Base-by-base conservation (phyloP, 352 stramenopile genomes). In the Pythium folliculosum region DNA sequence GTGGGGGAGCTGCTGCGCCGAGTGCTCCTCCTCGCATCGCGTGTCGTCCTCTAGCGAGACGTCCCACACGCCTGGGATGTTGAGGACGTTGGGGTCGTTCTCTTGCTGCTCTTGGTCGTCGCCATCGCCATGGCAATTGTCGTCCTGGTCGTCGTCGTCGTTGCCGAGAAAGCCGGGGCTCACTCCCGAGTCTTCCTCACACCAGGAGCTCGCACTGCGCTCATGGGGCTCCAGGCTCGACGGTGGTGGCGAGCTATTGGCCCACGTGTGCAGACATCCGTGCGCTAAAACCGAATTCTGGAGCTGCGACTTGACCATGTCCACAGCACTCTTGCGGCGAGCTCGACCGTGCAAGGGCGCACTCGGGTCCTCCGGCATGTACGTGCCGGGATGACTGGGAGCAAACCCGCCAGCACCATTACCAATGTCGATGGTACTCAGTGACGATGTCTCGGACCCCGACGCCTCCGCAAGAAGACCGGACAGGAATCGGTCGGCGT, bases 401-500 rank as follows among this genome's bases (percentile, higher is more conserved):
- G 27, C 27, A 32, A 32, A 32, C 27, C 3, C 27, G 5, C 27
- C 27, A 32, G 21, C 40, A 47, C 2, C 7, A 5, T 19, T 23
- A 17, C 47, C 58, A 50, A 72, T 72, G 47, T 72, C 59, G 30
- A 72, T 64, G 1, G 58, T 67, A 25, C 58, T 67, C 17, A 66
- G 13, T 8, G 47, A 60, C 19, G 38, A 56, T 2, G 63, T 25
- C 37, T 80, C 73, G 0, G 64, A 61, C 0, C 73, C 73, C 9
- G 80, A 74, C 9, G 81, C 75, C 49, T 89, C 74, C 0, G 84
- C 82, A 14, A 92, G 72, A 7, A 80, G 64, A 32, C 56, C 63
- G 1, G 84, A 89, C 23, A 92, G 67, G 48, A 88, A 90, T 43
- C 88, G 78, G 48, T 92, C 82, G 19, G 81, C 78, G 51, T 60